Conservation (phyloP, 345 rosid species). For the Corchorus olitorius region DNA sequence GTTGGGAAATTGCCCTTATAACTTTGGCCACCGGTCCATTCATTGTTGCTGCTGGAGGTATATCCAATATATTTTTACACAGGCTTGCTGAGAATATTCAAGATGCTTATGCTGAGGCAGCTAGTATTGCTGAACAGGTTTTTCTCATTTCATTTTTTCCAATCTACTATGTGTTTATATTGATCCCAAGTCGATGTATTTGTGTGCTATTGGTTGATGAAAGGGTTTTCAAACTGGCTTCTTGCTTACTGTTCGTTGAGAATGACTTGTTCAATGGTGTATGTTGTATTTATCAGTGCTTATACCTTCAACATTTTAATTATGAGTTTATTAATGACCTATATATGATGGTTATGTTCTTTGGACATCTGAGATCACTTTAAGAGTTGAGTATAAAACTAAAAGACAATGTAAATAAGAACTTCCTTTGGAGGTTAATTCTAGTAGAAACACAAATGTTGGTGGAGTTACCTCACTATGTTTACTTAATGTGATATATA, state of each 20-base stretch:
- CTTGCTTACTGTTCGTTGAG: neutral
- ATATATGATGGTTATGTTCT: neutral
- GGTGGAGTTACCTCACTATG: neutral
- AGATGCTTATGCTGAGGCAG: constrained; percentile 99
- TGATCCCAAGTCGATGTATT: neutral
- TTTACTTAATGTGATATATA: neutral
- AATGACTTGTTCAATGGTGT: neutral
- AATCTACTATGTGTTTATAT: neutral
- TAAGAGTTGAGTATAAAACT: constrained; percentile 3
- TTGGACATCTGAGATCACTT: neutral
- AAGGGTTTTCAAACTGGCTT: neutral
- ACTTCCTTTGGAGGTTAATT: constrained; percentile 1
- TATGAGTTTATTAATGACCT: neutral
- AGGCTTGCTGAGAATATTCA: constrained; percentile 99
- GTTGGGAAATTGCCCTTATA: constrained; percentile 96
- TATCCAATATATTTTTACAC: constrained; percentile 96
- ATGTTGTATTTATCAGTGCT: neutral
- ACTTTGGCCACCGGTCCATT: constrained; percentile 97
- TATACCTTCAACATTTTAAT: neutral
- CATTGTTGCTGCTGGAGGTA: constrained; percentile 99
- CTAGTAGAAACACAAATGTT: constrained; percentile 2
- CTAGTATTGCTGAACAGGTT: constrained; percentile 99
- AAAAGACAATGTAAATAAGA: neutral
- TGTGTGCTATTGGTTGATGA: neutral
- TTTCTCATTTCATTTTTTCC: neutral